Evolutionary conservation across 1,284 basidiomycete genomes (phyloP).

Genomic region (Puccinia polysora): DNA sequence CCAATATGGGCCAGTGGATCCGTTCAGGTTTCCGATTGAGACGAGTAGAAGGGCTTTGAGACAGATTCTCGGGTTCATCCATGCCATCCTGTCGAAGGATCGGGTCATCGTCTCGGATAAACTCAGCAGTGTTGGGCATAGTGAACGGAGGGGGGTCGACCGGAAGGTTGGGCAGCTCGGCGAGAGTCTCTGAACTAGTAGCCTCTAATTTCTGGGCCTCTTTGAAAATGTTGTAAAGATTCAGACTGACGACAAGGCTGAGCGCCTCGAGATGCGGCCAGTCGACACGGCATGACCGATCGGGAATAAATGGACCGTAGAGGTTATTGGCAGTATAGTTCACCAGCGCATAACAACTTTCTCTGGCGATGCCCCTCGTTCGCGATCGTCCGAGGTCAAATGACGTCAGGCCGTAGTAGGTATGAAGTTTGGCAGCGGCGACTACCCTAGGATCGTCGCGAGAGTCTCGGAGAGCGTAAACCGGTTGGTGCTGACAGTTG

Average conservation of each 20-base stretch:
- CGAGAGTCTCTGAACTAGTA: neutral
- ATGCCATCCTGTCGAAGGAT: conserved; percentile 8
- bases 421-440: conserved; percentile 30
- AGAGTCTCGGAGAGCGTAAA: conserved; percentile 4
- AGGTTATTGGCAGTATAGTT: conserved; percentile 3
- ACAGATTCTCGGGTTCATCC: neutral
- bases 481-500: neutral
- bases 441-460: conserved; percentile 1
- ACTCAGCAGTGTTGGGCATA: neutral
- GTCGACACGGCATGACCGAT: conserved; percentile 26
- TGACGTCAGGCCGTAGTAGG: conserved; percentile 16
- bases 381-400: conserved; percentile 6
- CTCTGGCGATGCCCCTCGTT: conserved; percentile 27
- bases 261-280: conserved; percentile 40
- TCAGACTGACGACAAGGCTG: conserved; percentile 21
- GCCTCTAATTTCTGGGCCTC: neutral
- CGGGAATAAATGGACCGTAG: conserved; percentile 33
- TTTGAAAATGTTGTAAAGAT: neutral
- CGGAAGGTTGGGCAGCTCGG: neutral
- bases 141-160: neutral
- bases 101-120: no score
- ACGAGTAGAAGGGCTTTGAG: neutral
- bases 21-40: neutral
- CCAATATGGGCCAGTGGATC: conserved; percentile 40
- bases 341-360: conserved; percentile 6